Evolutionary conservation across 1,284 basidiomycete genomes (phyloP), one percentile per base, ranked within the genome.

Genomic region (Naganishia cerealis): DNA sequence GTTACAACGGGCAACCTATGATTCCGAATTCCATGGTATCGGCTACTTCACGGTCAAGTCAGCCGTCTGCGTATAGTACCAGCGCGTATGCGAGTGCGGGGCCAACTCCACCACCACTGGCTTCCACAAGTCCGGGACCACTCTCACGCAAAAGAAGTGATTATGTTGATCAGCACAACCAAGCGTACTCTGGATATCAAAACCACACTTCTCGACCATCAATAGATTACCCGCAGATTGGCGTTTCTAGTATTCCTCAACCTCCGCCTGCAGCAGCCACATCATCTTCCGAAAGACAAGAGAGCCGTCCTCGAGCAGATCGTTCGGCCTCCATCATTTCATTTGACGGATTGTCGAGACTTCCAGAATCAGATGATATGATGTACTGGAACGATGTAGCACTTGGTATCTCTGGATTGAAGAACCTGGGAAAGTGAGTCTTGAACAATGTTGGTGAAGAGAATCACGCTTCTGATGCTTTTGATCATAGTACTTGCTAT

Each of bases 341-440:
- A 16, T 71, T 76, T 67, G 78, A 73, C 57, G 72, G 52, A 21
- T 38, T 68, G 52, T 58, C 74, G 62, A 77, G 72, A 46, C 74
- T 71, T 67, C 73, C 61, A 26, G 73, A 72, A 42, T 72, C 70
- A 9, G 77, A 74, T 39, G 76, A 78, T 12, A 86, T 91, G 24
- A 83, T 83, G 10, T 93, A 90, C 78, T 94, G 92, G 92, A 79
- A 83, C 18, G 90, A 92, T 77, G 83, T 86, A 52, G 85, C 88
- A 72, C 86, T 94, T 68, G 91, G 90, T 18, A 86, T 89, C 43
- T 89, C 90, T 0, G 95, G 95, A 2, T 79, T 99, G 78, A 94
- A 93, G 85, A 99, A 99, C 79, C 79, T 99, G 70, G 96, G 95
- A 40, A 98, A 99, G 78, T 79, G 68, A 75, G 78, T 77, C 0